A percentile compares a stretch with the other conserved stretches of the same genome.
Evolutionary conservation across 352 stramenopile genomes (phyloP).

Genomic region (Phytophthora brassicae): DNA sequence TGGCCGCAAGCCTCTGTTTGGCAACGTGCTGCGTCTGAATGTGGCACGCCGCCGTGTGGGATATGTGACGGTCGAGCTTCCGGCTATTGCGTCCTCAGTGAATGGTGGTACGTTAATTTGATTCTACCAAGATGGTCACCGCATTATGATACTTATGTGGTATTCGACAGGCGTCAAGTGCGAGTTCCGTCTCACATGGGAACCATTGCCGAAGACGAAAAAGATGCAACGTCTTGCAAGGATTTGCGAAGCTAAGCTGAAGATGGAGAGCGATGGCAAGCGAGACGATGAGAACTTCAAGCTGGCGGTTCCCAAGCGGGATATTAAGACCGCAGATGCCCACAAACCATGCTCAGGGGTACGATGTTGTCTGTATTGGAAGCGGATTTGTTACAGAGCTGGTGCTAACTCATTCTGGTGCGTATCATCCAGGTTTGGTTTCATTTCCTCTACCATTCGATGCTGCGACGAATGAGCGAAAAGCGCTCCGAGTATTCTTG

Average conservation of each 20-base stretch:
- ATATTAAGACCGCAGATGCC: constrained; percentile 14
- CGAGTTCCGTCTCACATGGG: constrained; percentile 54
- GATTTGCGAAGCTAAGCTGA: constrained; percentile 44
- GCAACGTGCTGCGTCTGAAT: constrained; percentile 63
- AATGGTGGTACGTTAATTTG: constrained; percentile 57
- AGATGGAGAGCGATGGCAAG: constrained; percentile 18
- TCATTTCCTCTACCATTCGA: constrained; percentile 82
- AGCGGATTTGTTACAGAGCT: not conserved
- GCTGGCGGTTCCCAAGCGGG: constrained; percentile 46
- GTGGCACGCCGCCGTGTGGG: constrained; percentile 47
- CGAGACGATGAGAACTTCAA: constrained; percentile 29
- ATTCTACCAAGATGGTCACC: too few species aligned
- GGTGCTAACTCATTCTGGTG: not conserved
- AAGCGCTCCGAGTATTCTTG: constrained; percentile 83
- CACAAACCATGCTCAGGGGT: constrained; percentile 35
- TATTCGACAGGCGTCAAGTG: constrained; percentile 51
- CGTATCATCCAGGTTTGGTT: constrained; percentile 63
- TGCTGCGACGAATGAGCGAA: constrained; percentile 80
- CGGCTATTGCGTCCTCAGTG: constrained; percentile 42
- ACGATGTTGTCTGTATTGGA: constrained; percentile 3
- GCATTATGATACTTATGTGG: constrained; percentile 6
- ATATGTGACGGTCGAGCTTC: constrained; percentile 53
- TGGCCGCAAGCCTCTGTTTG: constrained; percentile 52
- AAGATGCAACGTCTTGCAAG: constrained; percentile 48
- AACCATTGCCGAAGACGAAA: constrained; percentile 35